Conservation (phyloP, 805 yeast species). For the Ogataea dorogensis region DNA sequence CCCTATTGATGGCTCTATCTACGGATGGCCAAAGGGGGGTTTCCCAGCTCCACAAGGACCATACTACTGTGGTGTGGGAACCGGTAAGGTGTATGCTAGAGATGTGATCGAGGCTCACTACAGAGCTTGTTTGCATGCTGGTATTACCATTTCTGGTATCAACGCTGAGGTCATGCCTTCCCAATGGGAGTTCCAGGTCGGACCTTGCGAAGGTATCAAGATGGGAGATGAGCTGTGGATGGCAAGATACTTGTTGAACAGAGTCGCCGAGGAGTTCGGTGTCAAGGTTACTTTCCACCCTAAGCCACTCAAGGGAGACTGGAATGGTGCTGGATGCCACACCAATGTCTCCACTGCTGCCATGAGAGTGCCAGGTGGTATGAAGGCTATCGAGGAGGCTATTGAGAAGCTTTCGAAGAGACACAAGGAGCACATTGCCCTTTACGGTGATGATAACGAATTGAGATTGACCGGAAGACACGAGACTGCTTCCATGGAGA, state of each 20-base stretch:
- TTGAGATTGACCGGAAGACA: constrained; percentile 96
- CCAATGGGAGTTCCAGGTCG: constrained; percentile 99
- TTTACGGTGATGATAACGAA: constrained; percentile 95
- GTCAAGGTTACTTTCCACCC: constrained; percentile 99
- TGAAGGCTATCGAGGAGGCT: constrained; percentile 90
- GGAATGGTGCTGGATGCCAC: constrained; percentile 99
- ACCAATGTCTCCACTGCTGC: constrained; percentile 91
- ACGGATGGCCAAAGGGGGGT: constrained; percentile 99
- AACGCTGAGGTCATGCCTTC: constrained; percentile 99
- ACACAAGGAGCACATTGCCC: constrained; percentile 92
- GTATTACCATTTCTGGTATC: constrained; percentile 89
- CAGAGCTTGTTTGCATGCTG: constrained; percentile 95
- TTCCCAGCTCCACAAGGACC: constrained; percentile 99
- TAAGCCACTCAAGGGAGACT: constrained; percentile 97
- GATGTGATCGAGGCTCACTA: constrained; percentile 99
- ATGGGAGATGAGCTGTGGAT: constrained; percentile 99
- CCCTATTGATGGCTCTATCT: constrained; percentile 73
- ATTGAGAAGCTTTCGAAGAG: constrained; percentile 91
- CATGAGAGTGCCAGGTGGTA: constrained; percentile 96
- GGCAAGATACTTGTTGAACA: constrained; percentile 86
- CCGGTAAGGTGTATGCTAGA: constrained; percentile 97
- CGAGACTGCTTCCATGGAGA: constrained; percentile 93
- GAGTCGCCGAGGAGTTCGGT: constrained; percentile 98
- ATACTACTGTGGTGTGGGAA: constrained; percentile 99
- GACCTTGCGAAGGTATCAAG: constrained; percentile 91